These are phyloP conservation scores for Mycena olivaceomarginata DNA, from an alignment of 768 basidiomycete genomes.

Conservation along the genomic window DNA sequence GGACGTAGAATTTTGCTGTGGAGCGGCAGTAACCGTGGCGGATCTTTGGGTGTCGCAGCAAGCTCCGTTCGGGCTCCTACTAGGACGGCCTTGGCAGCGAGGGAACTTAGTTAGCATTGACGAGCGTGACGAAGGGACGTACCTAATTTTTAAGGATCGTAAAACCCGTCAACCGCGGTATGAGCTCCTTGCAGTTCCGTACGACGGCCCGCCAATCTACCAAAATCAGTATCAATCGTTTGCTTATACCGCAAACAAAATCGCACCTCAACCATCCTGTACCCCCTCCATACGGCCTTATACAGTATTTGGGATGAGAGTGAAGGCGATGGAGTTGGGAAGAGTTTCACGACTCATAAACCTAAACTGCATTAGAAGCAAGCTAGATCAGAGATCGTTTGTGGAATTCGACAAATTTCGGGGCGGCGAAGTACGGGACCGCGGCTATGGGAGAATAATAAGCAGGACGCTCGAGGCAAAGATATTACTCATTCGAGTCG, in stretches of 20 bases:
- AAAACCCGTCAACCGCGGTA: conserved; percentile 9
- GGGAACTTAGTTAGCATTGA: conserved; percentile 46
- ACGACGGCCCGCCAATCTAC: background rate
- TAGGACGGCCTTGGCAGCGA: conserved; percentile 47
- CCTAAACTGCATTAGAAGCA: too few species aligned
- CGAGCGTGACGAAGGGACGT: conserved; percentile 42
- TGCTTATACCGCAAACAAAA: background rate
- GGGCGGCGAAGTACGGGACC: background rate
- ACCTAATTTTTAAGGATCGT: conserved; percentile 32
- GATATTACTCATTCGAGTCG: too few species aligned
- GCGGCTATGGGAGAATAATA: too few species aligned
- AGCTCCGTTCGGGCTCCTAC: conserved; percentile 40
- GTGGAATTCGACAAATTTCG: background rate
- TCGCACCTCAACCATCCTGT: background rate
- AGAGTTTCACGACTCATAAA: too few species aligned
- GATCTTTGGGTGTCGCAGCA: conserved; percentile 14
- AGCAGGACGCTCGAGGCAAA: too few species aligned
- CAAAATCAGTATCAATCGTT: background rate
- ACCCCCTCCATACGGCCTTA: too few species aligned
- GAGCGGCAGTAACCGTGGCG: conserved; percentile 44
- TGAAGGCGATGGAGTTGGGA: too few species aligned
- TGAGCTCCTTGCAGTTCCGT: conserved; percentile 27
- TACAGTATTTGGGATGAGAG: too few species aligned
- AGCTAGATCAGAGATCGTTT: too few species aligned
- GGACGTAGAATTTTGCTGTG: conserved; percentile 46